Conservation (phyloP, 345 rosid genomes). For the Eucalyptus urophylla region DNA sequence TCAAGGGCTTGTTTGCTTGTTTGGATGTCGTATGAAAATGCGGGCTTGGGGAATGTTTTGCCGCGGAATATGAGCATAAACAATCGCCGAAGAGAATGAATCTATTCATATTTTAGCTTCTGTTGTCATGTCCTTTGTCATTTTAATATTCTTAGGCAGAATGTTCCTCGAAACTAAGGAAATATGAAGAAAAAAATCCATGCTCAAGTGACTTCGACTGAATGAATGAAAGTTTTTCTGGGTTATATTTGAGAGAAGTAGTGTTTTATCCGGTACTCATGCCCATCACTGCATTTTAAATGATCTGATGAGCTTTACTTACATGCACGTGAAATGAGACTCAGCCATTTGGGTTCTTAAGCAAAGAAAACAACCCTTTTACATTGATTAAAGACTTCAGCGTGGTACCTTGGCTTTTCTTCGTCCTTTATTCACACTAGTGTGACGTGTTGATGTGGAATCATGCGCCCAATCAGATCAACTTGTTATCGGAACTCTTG, state of each 20-base stretch:
- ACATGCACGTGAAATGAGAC: background rate
- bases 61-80: background rate
- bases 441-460: background rate
- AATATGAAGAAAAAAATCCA: background rate
- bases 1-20: background rate
- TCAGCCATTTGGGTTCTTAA: background rate
- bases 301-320: background rate
- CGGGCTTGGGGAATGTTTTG: background rate
- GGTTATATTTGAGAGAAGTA: background rate
- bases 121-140: background rate
- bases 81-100: background rate
- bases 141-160: background rate
- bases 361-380: background rate
- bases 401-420: background rate
- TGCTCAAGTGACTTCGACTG: background rate
- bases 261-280: background rate
- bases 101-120: background rate
- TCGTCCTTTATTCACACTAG: background rate
- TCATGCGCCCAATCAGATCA: background rate
- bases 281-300: background rate
- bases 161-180: background rate
- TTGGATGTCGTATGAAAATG: background rate
- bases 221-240: background rate
- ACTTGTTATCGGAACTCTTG: background rate
- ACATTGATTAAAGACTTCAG: background rate